Base-by-base conservation (phyloP, 768 basidiomycete species). In the Lentinus tigrinus region DNA sequence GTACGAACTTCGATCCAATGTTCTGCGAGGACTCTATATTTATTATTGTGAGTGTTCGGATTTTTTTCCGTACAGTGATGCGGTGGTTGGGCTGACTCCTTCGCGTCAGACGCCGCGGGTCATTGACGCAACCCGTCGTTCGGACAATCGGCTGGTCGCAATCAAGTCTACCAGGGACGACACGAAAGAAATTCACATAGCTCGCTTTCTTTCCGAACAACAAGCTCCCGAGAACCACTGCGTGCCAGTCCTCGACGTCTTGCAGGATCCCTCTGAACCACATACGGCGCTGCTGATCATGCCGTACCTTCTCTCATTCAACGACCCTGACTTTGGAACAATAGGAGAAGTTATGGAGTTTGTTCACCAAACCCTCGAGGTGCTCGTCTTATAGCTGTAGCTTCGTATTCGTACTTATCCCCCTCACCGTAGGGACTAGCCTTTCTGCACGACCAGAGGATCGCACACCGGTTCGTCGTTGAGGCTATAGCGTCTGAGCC, bases 311-410 rank as follows among this genome's bases (percentile, higher is more conserved):
- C 62, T 69, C 8, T 64, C 61, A 1, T 66, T 62, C 46, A 58
- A 73, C 47, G 51, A 69, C 19, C 72, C 72, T 0, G 56, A 46
- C 4, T 66, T 73, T 21, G 42, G 39, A 3, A 63, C 59, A 2
- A 42, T 69, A 4, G 69, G 68, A 9, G 67, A 68, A 23, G 60
- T 58, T 1, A n/a, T 66, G 1, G 54, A 58, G 4, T 64, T 66
- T 26, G 46, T 63, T 4, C 9, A n/a, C 9, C 67, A 68, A 24
- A 57, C 58, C 9, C 23, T 64, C 11, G 58, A 66, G 53, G 65
- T 63, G 17, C 9, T 50, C 21, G 3, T 17, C 6, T 31, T 17
- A 14, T 17, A 11, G 6, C 19, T 4, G 2, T 13, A 13, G 43
- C 43, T 13, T 6, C 10, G 13, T 3, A 2, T 17, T 4, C 11